Base-by-base conservation (phyloP, 768 basidiomycete genomes). In the Lentinula edodes region DNA sequence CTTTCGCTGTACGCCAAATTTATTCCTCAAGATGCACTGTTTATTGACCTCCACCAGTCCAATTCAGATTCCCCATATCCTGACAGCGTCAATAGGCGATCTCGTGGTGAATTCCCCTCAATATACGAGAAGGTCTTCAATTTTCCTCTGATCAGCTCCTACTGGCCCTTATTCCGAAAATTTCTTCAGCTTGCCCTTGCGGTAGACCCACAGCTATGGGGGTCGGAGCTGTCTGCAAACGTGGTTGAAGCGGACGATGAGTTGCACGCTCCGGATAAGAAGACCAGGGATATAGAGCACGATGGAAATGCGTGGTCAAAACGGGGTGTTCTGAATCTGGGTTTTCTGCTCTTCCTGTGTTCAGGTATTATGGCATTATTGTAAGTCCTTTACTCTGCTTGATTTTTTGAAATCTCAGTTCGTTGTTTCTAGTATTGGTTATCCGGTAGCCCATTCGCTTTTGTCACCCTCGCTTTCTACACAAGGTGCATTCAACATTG, bases 321-420 rank as follows among this genome's bases (percentile, higher is more conserved):
- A 5, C 79, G 91, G 65, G 93, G 93, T 0, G 77, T 85, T 72
- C 75, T 80, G 18, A 94, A 95, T 72, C 60, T 80, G 73, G 61
- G 86, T 15, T 87, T 85, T 63, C 72, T 90, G 5, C 64, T 79
- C 13, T 55, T 82, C 13, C 72, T 85, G 13, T 67, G 68, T 42
- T 10, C 70, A 39, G 75, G 71, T 16, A 64, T 78, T 36, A 64
- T 78, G 39, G 61, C 66, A 16, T 68, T 80, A 20, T 80, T 80
- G 78, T 78, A 63, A 20, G 76, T 68, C 32, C 28, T 80, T 32
- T 75, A 13, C 61, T 85, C 63, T 43, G 85, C 62, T 78, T 90
- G 64, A 42, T 36, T 39, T 60, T 28, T 34, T 48, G n/a, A 16
- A 7, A 15, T 36, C 13, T 57, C 28, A 18, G 3, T 20, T 36